These are phyloP conservation scores for Lactarius akahatsu DNA, from an alignment of 768 basidiomycete genomes.

Conservation along the genomic window DNA sequence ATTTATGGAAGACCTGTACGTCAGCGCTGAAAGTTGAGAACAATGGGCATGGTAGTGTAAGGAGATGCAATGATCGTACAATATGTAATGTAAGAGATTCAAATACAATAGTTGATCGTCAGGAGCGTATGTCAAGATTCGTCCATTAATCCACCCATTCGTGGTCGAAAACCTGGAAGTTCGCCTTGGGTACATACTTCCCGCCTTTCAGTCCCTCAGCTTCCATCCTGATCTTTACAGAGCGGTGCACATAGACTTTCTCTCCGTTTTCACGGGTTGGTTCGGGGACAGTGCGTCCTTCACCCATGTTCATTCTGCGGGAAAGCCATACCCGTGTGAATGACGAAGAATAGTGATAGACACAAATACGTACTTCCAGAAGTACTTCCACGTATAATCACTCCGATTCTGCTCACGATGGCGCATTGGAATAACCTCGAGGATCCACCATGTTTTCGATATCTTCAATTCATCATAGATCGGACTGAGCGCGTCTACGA, in stretches of 20 bases:
- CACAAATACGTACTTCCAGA: conserved; percentile 10
- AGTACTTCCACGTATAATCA: not conserved
- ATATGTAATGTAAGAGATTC: not conserved
- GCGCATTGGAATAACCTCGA: conserved; percentile 47
- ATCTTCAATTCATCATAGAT: conserved; percentile 57
- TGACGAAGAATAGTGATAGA: not conserved
- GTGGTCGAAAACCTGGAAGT: conserved; percentile 26
- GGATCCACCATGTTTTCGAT: conserved; percentile 58
- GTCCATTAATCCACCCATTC: conserved; percentile 31
- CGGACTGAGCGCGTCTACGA: conserved; percentile 52
- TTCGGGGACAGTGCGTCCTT: conserved; percentile 4
- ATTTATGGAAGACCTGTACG: not conserved
- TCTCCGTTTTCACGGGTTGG: not conserved
- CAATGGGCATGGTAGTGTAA: not conserved
- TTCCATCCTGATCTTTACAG: conserved; percentile 17
- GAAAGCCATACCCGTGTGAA: not conserved
- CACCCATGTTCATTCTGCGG: conserved; percentile 12
- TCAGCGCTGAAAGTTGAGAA: not conserved
- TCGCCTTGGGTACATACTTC: conserved; percentile 37
- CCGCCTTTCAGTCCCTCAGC: conserved; percentile 31
- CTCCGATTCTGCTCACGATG: conserved; percentile 3
- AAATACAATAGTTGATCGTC: no score
- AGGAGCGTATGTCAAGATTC: not conserved
- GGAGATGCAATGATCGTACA: not conserved
- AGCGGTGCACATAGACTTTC: conserved; percentile 13